These are phyloP conservation scores for Epichloe bromicola DNA, from an alignment of 2,329 filamentous ascomycete species.

Conservation along the genomic window DNA sequence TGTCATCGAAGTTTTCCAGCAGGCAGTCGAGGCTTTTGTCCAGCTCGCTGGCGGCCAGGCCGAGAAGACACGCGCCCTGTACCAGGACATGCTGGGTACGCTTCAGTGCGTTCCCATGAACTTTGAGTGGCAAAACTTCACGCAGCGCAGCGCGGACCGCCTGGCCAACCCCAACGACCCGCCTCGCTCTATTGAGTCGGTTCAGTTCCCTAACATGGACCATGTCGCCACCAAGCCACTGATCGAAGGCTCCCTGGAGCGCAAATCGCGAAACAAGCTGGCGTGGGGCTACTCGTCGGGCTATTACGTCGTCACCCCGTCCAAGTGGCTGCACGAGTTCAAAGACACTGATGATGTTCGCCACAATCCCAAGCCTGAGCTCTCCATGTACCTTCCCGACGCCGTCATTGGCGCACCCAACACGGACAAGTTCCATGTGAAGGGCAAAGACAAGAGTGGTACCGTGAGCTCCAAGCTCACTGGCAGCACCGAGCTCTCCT, in stretches of 20 bases:
- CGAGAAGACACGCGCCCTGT: slow-evolving; percentile 69
- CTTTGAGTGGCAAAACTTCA: slow-evolving; percentile 87
- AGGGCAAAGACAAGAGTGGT: slow-evolving; percentile 83
- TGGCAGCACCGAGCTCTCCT: slow-evolving; percentile 65
- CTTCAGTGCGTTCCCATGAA: slow-evolving; percentile 67
- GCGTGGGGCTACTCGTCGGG: slow-evolving; percentile 61
- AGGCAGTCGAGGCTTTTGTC: slow-evolving; percentile 71
- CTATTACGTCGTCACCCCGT: slow-evolving; percentile 84
- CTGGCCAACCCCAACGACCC: slow-evolving; percentile 68
- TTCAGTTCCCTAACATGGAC: slow-evolving; percentile 80
- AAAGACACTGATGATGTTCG: slow-evolving; percentile 70
- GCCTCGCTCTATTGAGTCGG: slow-evolving; percentile 57
- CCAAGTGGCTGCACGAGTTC: slow-evolving; percentile 89
- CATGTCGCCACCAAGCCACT: slow-evolving; percentile 69
- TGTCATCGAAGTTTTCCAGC: slow-evolving; percentile 69
- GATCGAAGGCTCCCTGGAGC: slow-evolving; percentile 79
- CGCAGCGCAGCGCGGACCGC: slow-evolving; percentile 52
- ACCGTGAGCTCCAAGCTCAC: slow-evolving; percentile 70
- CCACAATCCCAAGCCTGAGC: slow-evolving; percentile 67
- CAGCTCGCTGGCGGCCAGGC: slow-evolving; percentile 67
- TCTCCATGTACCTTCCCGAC: slow-evolving; percentile 86
- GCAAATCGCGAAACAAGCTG: slow-evolving; percentile 79
- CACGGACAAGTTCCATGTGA: slow-evolving; percentile 82
- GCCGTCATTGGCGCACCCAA: slow-evolving; percentile 60
- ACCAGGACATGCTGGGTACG: slow-evolving; percentile 67